Percentiles rank a stretch among this genome's conserved stretches.
These are phyloP conservation scores for Schwanniomyces vanrijiae DNA, from an alignment of 805 yeast genomes.

Conservation along the genomic window DNA sequence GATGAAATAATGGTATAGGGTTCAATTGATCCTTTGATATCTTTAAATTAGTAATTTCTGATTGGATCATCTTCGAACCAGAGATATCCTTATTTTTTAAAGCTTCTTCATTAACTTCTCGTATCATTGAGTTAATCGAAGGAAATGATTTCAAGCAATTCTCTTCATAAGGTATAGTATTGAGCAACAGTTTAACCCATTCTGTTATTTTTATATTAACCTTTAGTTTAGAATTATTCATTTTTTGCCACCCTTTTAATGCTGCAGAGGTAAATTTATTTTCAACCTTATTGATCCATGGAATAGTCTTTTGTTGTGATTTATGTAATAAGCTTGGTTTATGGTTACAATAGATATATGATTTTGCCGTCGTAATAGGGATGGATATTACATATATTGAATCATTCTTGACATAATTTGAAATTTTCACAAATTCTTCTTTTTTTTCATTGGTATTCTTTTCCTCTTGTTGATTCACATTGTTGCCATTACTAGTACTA, in stretches of 20 bases:
- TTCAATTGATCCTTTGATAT: constrained; percentile 30
- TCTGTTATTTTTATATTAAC: constrained; percentile 61
- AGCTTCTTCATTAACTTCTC: constrained; percentile 41
- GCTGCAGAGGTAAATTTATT: constrained; percentile 50
- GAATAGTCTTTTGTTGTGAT: constrained; percentile 26
- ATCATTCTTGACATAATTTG: constrained; percentile 19
- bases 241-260: constrained; percentile 58
- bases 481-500: not conserved
- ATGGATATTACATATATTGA: constrained; percentile 65
- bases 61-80: constrained; percentile 18
- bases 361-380: constrained; percentile 64
- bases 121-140: constrained; percentile 55
- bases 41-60: constrained; percentile 23
- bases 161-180: constrained; percentile 78
- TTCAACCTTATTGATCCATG: constrained; percentile 43
- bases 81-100: constrained; percentile 2
- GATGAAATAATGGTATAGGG: constrained; percentile 43
- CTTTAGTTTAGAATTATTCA: constrained; percentile 53
- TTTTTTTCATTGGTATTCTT: not conserved
- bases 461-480: not conserved
- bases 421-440: not conserved
- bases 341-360: constrained; percentile 71
- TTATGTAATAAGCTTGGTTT: constrained; percentile 26
- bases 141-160: constrained; percentile 76
- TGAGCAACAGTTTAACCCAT: constrained; percentile 52